Base-by-base conservation (phyloP, 2,329 filamentous ascomycete species). In the Neurospora crassa region DNA sequence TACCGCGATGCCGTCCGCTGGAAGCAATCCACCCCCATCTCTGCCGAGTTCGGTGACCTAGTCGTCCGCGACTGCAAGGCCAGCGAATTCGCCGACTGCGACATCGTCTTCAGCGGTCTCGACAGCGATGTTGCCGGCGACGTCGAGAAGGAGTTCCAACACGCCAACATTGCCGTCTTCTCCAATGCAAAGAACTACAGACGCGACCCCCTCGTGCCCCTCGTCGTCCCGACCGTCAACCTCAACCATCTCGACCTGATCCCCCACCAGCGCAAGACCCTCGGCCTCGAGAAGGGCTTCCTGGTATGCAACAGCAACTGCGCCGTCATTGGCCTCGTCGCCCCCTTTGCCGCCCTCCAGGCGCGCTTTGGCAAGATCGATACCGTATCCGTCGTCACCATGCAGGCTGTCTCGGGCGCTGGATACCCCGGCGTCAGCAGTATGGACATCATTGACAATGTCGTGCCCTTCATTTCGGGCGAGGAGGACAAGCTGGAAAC, bases 121-220 rank as follows among this genome's bases (percentile, higher is more conserved):
- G 95, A 98, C 83, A 91, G 93, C 74, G 93, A 97, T 83, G 91
- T 97, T 71, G 96, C 96, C 47, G 94, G 94, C 69, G 92, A 97
- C 37, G 91, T 97, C 79, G 94, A 98, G 82, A 92, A 92, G 88
- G 92, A 92, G 76, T 98, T 98, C 81, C 87, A 97, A 78, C 91
- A 91, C 79, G 91, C 93, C 73, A 90, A 97, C 78, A 89, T 97
- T 69, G 90, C 93, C 78, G 92, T 97, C 80, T 98, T 99, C 85
- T 97, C 94, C 78, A 99, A 98, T 82, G 94, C 96, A 69, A 97
- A 97, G 83, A 98, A 97, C 88, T 93, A 97, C 87, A 92, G 96
- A 77, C 91, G 91, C 79, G 91, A 97, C 80, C 93, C 94, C 24
- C 85, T 95, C 68, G 94, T 97, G 2, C 96, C 96, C 12, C 90